phyloP scores from a whole-genome alignment of 2,329 filamentous ascomycete species.

The Fusarium bulbicola region DNA sequence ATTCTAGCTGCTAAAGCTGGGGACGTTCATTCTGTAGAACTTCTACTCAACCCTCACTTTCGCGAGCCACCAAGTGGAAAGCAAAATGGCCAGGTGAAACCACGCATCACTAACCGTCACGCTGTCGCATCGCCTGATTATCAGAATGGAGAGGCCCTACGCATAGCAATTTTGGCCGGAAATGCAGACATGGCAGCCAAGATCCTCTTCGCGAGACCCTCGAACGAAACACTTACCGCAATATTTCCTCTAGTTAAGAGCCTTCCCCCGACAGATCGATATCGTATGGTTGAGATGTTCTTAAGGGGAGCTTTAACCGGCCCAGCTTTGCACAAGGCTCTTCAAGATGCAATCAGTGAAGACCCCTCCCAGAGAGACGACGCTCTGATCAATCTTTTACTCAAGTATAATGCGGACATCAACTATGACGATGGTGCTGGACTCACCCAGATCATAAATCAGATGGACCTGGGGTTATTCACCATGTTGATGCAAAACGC shows the following conservation, averaged over 20 bases:
- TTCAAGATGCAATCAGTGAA: conserved; percentile 63
- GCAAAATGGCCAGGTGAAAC: conserved; percentile 31
- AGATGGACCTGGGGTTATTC: conserved; percentile 58
- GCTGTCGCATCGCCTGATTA: conserved; percentile 63
- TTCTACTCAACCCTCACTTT: conserved; percentile 61
- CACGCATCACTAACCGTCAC: conserved; percentile 53
- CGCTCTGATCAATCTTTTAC: conserved; percentile 60
- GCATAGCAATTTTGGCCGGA: conserved; percentile 57
- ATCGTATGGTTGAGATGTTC: conserved; percentile 60
- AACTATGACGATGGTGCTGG: conserved; percentile 63
- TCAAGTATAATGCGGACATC: conserved; percentile 62
- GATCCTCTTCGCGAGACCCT: conserved; percentile 59
- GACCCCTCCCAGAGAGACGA: conserved; percentile 58
- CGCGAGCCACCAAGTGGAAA: conserved; percentile 43
- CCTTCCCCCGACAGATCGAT: conserved; percentile 54
- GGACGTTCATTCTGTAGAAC: conserved; percentile 57
- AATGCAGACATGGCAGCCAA: conserved; percentile 55
- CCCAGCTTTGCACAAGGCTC: conserved; percentile 56
- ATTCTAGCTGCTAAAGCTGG: conserved; percentile 59
- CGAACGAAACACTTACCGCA: conserved; percentile 56
- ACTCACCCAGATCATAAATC: conserved; percentile 57
- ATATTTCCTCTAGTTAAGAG: conserved; percentile 60
- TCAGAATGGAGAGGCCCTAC: conserved; percentile 60
- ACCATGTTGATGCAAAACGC: conserved; percentile 57
- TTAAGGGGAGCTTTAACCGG: conserved; percentile 59